Conservation (phyloP, 176 grass and related monocot genomes). For the Secale cereale region DNA sequence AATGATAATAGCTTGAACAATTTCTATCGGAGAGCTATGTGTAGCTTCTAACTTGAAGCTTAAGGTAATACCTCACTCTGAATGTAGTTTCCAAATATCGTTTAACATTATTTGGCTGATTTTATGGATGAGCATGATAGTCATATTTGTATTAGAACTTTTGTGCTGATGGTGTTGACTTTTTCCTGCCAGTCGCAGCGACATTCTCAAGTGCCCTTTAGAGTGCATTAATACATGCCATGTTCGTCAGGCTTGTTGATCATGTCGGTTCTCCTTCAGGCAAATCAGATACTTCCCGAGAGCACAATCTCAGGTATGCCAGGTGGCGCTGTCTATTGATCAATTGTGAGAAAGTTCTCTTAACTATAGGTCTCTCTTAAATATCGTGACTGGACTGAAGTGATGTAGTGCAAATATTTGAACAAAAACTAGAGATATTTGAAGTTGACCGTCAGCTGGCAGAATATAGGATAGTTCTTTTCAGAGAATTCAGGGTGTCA, state of each 20-base stretch:
- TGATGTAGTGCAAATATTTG: neutral
- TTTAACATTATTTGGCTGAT: no score
- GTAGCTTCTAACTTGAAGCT: no score
- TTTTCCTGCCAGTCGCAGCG: slow-evolving; percentile 42
- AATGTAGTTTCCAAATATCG: no score
- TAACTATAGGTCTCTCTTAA: slow-evolving; percentile 2
- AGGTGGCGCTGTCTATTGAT: slow-evolving; percentile 54
- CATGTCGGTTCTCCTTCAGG: slow-evolving; percentile 66
- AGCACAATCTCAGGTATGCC: no score
- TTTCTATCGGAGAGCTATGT: no score
- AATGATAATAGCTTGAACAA: no score
- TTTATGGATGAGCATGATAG: no score
- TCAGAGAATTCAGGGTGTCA: no score
- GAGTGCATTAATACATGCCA: slow-evolving; percentile 80
- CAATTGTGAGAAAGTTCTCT: neutral
- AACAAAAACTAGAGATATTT: slow-evolving; percentile 27
- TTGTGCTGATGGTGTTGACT: neutral
- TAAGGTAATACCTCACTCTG: no score
- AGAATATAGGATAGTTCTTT: no score
- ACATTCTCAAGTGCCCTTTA: slow-evolving; percentile 66
- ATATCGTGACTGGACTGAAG: neutral
- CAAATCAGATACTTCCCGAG: slow-evolving; percentile 73
- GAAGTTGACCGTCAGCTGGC: neutral
- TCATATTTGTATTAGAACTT: neutral
- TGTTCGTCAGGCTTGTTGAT: slow-evolving; percentile 63